These are phyloP conservation scores for Calocybe gangraenosa DNA, from an alignment of 768 basidiomycete species.

Conservation along the genomic window DNA sequence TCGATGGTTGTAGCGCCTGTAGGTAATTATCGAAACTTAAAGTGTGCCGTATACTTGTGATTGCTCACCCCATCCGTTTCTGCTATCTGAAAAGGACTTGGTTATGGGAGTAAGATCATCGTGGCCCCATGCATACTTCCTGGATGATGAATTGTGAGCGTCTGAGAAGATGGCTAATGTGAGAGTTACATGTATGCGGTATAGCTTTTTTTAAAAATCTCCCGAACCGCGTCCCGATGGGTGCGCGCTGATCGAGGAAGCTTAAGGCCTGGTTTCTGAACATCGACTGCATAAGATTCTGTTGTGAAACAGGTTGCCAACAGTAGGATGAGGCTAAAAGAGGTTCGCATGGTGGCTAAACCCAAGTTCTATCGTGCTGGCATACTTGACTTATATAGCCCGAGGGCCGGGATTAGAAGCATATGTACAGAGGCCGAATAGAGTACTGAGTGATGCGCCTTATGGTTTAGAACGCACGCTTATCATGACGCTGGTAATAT, in stretches of 20 bases:
- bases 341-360: not conserved
- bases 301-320: not conserved
- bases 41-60: not conserved
- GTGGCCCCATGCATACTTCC: constrained; percentile 44
- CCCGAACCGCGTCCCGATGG: constrained; percentile 30
- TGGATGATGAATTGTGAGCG: not conserved
- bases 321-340: not conserved
- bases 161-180: not conserved
- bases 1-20: constrained; percentile 3
- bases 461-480: not conserved
- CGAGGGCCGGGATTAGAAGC: constrained; percentile 5
- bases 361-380: not conserved
- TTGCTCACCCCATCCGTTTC: constrained; percentile 11
- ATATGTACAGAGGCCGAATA: not conserved
- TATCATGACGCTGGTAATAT: too few relatives aligned
- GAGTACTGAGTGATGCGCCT: not conserved
- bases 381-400: not conserved
- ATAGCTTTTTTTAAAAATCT: constrained; percentile 41
- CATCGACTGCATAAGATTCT: constrained; percentile 6
- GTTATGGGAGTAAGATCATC: constrained; percentile 33
- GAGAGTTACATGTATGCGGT: constrained; percentile 40
- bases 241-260: constrained; percentile 32
- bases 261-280: constrained; percentile 31
- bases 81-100: constrained; percentile 5
- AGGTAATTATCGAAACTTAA: not conserved